Conservation (phyloP, 345 rosid genomes). For the Erucastrum elatum region DNA sequence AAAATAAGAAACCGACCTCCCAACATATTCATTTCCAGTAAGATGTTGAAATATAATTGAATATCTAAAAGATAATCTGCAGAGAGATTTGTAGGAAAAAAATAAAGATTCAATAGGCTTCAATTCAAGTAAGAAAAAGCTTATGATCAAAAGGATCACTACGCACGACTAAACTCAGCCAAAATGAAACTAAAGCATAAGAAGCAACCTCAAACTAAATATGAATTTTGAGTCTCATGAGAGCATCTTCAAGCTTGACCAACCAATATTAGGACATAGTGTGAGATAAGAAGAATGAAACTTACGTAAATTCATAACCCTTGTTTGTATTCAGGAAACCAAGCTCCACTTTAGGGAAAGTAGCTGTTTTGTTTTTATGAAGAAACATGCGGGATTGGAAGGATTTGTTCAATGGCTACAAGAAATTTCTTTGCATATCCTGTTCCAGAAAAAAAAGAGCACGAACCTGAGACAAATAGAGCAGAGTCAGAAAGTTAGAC, state of each 20-base stretch:
- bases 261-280: background rate
- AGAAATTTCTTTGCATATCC: background rate
- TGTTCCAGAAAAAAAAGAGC: background rate
- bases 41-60: conserved; percentile 33
- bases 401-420: background rate
- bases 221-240: too few relatives aligned
- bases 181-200: background rate
- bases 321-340: background rate
- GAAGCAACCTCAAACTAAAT: background rate
- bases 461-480: background rate
- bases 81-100: conserved; percentile 2
- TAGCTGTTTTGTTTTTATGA: background rate
- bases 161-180: background rate
- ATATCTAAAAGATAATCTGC: background rate
- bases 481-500: background rate
- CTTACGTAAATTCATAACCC: conserved; percentile 22
- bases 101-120: background rate
- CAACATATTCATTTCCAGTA: conserved; percentile 45
- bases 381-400: background rate
- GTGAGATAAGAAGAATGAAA: background rate
- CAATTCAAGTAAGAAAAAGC: conserved; percentile 5
- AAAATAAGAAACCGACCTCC: conserved; percentile 44
- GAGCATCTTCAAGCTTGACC: background rate
- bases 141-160: background rate
- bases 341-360: background rate